These are phyloP conservation scores for Scedosporium apiospermum DNA, from an alignment of 2,329 filamentous ascomycete species.

Conservation along the genomic window DNA sequence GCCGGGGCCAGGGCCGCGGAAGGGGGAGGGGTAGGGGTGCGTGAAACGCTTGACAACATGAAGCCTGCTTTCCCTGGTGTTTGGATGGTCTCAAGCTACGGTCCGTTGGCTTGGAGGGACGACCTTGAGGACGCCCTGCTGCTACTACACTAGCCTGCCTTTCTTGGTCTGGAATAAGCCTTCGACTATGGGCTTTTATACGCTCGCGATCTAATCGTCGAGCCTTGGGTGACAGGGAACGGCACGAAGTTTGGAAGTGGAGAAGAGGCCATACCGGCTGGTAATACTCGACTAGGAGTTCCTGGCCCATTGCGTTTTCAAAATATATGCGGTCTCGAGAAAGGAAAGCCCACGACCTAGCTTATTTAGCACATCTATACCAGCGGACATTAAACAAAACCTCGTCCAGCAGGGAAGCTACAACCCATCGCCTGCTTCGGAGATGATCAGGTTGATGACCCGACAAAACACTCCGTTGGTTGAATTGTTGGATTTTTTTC, in stretches of 20 bases:
- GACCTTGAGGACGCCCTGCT: not conserved
- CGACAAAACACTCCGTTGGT: too few species aligned
- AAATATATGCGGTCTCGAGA: not conserved
- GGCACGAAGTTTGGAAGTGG: not conserved
- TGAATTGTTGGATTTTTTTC: too few species aligned
- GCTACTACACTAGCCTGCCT: not conserved
- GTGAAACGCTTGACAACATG: too few species aligned
- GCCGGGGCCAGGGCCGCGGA: slow-evolving; percentile 37
- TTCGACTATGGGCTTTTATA: too few species aligned
- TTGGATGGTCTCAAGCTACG: not conserved
- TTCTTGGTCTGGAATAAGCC: not conserved
- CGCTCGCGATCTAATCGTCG: too few species aligned
- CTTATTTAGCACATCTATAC: too few species aligned
- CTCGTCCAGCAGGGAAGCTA: too few species aligned
- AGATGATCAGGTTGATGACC: too few species aligned
- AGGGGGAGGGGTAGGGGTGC: slow-evolving; percentile 28
- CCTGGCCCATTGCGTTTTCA: not conserved
- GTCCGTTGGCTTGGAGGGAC: not conserved
- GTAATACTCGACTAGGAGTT: not conserved
- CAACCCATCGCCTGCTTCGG: too few species aligned
- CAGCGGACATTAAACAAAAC: too few species aligned
- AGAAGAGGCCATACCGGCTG: not conserved
- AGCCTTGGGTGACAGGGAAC: not conserved
- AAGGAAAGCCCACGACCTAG: too few species aligned
- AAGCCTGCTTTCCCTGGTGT: not conserved